Evolutionary conservation across 306 rosid species (phyloP).

Genomic region (Rubus idaeus): DNA sequence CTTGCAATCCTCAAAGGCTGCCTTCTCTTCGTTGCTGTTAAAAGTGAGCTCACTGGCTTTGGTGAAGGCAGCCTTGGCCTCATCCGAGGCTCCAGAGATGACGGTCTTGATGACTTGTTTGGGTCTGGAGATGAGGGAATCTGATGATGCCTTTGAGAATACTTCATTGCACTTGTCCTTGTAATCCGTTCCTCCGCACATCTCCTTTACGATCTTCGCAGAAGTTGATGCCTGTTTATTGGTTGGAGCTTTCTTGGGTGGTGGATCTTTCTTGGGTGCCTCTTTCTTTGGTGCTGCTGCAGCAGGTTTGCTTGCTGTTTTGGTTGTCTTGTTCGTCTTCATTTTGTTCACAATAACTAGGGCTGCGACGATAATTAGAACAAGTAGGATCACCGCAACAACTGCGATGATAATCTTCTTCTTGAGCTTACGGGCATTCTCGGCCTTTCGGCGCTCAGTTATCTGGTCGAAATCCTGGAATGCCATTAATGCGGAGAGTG

Average conservation of each 20-base stretch:
- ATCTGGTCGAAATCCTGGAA: constrained; percentile 87
- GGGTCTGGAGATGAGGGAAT: constrained; percentile 31
- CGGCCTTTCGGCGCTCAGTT: constrained; percentile 57
- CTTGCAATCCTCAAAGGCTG: constrained; percentile 73
- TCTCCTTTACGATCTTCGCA: constrained; percentile 32
- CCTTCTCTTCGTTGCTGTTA: constrained; percentile 39
- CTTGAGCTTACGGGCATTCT: constrained; percentile 43
- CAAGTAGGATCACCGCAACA: constrained; percentile 35
- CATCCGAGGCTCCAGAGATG: constrained; percentile 34
- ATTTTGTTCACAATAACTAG: constrained; percentile 22
- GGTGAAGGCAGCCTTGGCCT: constrained; percentile 44
- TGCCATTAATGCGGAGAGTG: constrained; percentile 44
- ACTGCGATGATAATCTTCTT: constrained; percentile 46
- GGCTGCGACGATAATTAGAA: constrained; percentile 37
- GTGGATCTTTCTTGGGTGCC: background rate
- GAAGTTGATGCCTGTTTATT: background rate
- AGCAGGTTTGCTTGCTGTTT: background rate
- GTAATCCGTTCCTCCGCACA: constrained; percentile 56
- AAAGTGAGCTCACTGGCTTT: constrained; percentile 30
- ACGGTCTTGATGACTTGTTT: constrained; percentile 56
- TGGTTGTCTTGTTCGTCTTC: background rate
- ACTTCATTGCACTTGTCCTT: constrained; percentile 51
- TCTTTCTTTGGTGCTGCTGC: background rate
- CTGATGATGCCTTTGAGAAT: constrained; percentile 25
- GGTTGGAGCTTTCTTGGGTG: background rate